Percentiles rank a stretch among this genome's conserved stretches.
These are phyloP conservation scores for Omphalotus olearius DNA, from an alignment of 1,284 basidiomycete species.

Conservation along the genomic window DNA sequence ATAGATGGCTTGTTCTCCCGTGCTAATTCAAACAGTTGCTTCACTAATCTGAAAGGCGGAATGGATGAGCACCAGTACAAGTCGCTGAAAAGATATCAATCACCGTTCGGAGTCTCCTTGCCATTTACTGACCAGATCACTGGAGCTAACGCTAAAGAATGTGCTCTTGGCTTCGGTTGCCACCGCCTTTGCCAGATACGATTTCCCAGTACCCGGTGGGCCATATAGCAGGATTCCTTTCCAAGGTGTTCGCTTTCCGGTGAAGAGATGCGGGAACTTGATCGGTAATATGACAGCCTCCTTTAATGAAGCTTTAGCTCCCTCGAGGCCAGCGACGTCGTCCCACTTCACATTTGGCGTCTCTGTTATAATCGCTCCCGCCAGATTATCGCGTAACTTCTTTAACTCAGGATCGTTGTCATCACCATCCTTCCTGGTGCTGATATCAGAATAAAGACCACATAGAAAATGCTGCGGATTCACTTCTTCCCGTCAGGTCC, in stretches of 20 bases:
- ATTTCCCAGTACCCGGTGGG: conserved; percentile 94
- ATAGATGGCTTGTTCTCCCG: conserved; percentile 96
- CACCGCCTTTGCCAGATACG: conserved; percentile 95
- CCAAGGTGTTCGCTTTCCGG: conserved; percentile 98
- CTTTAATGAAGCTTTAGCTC: conserved; percentile 94
- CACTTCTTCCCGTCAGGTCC: conserved; percentile 68
- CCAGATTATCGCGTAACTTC: conserved; percentile 87
- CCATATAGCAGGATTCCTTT: conserved; percentile 94
- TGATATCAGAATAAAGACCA: neutral
- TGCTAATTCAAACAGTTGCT: conserved; percentile 95
- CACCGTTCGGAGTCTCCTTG: conserved; percentile 97
- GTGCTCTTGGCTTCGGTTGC: conserved; percentile 99
- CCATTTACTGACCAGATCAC: conserved; percentile 98
- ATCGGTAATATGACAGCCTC: conserved; percentile 98
- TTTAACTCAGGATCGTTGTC: conserved; percentile 79
- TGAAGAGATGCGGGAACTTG: conserved; percentile 98
- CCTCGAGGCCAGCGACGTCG: conserved; percentile 94
- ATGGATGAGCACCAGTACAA: conserved; percentile 3
- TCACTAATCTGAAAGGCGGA: conserved; percentile 68
- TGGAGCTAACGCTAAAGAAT: conserved; percentile 95
- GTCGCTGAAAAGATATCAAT: conserved; percentile 12
- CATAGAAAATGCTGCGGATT: conserved; percentile 26
- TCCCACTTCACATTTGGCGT: conserved; percentile 98
- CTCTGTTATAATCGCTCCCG: conserved; percentile 88
- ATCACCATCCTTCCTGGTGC: conserved; percentile 62